Evolutionary conservation across 306 rosid genomes (phyloP), one percentile per base, ranked within the genome.

Genomic region (Lithocarpus polystachyus): DNA sequence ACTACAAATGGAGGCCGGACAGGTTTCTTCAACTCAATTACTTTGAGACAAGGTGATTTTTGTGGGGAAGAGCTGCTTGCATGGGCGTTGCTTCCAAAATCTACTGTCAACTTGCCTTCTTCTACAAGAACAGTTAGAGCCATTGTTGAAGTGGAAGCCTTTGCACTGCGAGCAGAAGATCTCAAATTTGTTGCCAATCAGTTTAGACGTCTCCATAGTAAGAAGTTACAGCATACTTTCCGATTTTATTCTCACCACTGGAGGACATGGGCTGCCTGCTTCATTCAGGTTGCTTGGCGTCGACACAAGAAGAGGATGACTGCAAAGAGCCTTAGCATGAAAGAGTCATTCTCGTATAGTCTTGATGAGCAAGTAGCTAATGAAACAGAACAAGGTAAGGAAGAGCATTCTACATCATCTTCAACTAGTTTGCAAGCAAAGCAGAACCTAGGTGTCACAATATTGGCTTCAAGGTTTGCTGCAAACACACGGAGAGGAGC

Each of bases 201-300:
- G 77, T 94, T 94, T 73, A 71, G 97, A 43, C 88, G 91, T 12
- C 93, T 94, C 17, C 99, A 94, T 68, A 92, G 99, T 88, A 94
- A 92, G 89, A 91, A 92, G 89, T 74, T 94, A 3, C 99, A 94
- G 11, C 97, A 94, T 57, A 89, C 99, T 3, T 94, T 94, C 79
- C 92, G 97, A 28, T 92, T 91, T 90, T 94, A 92, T 89, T 94
- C 99, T 18, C 40, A 92, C 80, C 99, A 92, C 24, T 94, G 99
- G 99, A 91, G 97, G 74, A 94, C 99, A 11, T 92, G 98, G 98
- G 97, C 93, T 6, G 89, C 97, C 17, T 94, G 99, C 83, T 89
- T 92, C 90, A 89, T 94, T 77, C 97, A 94, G 82, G 92, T 80
- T 14, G 95, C 93, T 0, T 94, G 99, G 99, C 94, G 88, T 56